These are phyloP conservation scores for Mucor ambiguus DNA, from an alignment of 371 early-diverging fungal genomes.

Conservation along the genomic window DNA sequence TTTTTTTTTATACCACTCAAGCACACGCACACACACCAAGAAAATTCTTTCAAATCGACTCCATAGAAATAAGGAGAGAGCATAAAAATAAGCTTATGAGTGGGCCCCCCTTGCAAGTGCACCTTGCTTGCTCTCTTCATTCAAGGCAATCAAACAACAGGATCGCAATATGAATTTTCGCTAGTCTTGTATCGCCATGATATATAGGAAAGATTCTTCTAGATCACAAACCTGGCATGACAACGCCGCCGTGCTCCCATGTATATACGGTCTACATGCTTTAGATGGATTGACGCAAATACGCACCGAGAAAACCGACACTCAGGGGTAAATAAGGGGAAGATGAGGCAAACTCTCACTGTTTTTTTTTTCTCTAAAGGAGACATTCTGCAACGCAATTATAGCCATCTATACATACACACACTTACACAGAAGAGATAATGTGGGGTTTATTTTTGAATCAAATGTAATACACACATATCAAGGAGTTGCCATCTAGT, in stretches of 20 bases:
- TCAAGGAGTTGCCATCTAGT: background rate
- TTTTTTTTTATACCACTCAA: background rate
- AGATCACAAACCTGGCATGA: background rate
- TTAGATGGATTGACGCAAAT: no score
- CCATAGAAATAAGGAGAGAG: background rate
- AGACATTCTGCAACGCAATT: background rate
- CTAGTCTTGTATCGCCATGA: slow-evolving; percentile 2
- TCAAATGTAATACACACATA: background rate
- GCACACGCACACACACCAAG: background rate
- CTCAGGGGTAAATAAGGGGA: background rate
- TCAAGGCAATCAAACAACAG: background rate
- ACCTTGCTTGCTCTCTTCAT: background rate
- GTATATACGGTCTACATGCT: no score
- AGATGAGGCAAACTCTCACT: no score
- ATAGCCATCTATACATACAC: background rate
- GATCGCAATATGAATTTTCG: background rate
- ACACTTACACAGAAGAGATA: background rate
- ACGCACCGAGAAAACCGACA: background rate
- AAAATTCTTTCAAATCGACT: background rate
- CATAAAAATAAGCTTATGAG: background rate
- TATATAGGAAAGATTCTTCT: slow-evolving; percentile 2
- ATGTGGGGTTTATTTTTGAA: slow-evolving; percentile 3
- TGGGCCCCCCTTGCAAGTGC: background rate
- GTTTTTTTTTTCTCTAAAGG: background rate
- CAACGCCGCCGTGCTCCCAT: background rate